A percentile compares a stretch with the other conserved stretches of the same genome.
These are phyloP conservation scores for Ehretia macrophylla DNA, from an alignment of 257 asterid species.

Conservation along the genomic window DNA sequence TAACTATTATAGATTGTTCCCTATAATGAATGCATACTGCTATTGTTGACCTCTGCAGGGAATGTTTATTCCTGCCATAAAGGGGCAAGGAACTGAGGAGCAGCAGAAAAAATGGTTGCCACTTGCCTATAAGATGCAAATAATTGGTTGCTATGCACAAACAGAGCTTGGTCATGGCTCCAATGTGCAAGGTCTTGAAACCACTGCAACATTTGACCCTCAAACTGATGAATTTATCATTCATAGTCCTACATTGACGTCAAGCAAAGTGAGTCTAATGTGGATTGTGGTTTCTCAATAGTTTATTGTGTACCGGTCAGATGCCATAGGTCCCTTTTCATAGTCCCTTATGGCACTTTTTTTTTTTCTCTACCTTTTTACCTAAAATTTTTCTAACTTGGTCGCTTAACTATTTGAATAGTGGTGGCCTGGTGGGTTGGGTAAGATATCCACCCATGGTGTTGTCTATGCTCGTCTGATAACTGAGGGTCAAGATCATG, in stretches of 20 bases:
- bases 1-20: too few relatives aligned
- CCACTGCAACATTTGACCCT: constrained; percentile 95
- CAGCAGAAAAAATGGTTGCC: constrained; percentile 91
- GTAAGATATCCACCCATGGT: constrained; percentile 93
- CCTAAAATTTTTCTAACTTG: constrained; percentile 10
- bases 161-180: constrained; percentile 99
- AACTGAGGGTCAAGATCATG: constrained; percentile 75
- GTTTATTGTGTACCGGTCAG: too few relatives aligned
- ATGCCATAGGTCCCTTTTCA: not conserved
- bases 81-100: constrained; percentile 93
- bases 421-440: constrained; percentile 99
- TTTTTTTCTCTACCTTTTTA: not conserved
- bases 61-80: constrained; percentile 90
- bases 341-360: not conserved
- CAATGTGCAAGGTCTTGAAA: constrained; percentile 97
- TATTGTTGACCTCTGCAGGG: constrained; percentile 48
- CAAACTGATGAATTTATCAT: constrained; percentile 85
- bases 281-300: not conserved
- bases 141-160: constrained; percentile 99
- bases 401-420: constrained; percentile 18
- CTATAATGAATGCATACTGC: not conserved
- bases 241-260: constrained; percentile 95
- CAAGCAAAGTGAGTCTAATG: constrained; percentile 75
- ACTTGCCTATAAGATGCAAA: constrained; percentile 91
- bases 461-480: constrained; percentile 88